Base-by-base conservation (phyloP, 1,139 yeast genomes). In the Saccharomyces hybrid region DNA sequence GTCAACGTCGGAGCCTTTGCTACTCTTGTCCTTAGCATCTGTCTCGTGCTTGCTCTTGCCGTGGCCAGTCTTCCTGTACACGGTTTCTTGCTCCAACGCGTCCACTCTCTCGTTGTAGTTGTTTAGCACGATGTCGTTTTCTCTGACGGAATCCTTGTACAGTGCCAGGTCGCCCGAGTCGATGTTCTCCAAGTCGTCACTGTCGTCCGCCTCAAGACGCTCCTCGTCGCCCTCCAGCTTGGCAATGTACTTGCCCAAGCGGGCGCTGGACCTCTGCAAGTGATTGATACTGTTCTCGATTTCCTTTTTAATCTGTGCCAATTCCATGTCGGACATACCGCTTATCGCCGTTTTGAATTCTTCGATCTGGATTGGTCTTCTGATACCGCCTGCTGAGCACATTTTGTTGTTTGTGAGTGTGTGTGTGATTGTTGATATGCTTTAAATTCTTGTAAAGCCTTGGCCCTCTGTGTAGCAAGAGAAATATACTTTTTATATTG, bases 331-430 rank as follows among this genome's bases (percentile, higher is more conserved):
- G 0, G 74, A 57, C 51, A 73, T 55, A 6, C 71, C 74, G 32
- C 63, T 63, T 47, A 74, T 71, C 3, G 74, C 74, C 1, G 63
- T 55, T 48, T 58, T 62, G 63, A 75, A 75, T 50, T 74, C 77
- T 13, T 65, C 60, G 23, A 74, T 62, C 32, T 72, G 69, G 29
- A 74, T 69, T n/a, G 78, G 77, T 56, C 68, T 66, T 54, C 59
- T 63, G 31, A 62, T 60, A 26, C 66, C 64, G 38, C 62, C 59
- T 19, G 66, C 61, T 23, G 62, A 54, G 25, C 55, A 52, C 60
- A 55, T 55, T 46, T 6, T 41, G 23, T 16, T 14, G 23, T 16
- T 14, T 49, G 11, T 19, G 23, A 9, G 2, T 16, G 9, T 11
- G 16, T 5, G 23, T 38, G 6, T 38, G 44, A 8, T 38, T 19